Conservation (phyloP, 208 protist species). For the Acanthamoeba sp. region DNA sequence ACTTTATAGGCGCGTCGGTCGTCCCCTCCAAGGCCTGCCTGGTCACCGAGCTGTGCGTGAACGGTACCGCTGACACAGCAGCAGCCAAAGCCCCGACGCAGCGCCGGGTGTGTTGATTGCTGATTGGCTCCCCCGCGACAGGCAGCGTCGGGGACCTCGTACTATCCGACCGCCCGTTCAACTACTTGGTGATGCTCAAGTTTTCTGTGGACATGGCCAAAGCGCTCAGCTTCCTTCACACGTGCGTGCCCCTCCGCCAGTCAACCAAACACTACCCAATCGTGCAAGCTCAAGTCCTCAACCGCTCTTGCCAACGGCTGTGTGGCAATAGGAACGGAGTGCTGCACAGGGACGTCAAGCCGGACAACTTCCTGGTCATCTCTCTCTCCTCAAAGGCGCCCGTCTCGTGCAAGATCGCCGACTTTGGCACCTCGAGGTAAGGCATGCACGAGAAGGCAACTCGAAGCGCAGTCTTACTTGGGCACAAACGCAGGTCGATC, state of each 20-base stretch:
- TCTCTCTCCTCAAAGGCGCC: background rate
- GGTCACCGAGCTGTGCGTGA: slow-evolving; percentile 22
- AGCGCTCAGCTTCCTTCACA: slow-evolving; percentile 28
- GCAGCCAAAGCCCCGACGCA: too few relatives aligned
- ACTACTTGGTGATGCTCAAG: slow-evolving; percentile 65
- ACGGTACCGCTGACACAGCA: too few relatives aligned
- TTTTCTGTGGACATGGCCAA: slow-evolving; percentile 60
- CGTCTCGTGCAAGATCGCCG: slow-evolving; percentile 26
- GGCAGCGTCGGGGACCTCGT: background rate
- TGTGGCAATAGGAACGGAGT: slow-evolving; percentile 30
- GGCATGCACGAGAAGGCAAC: too few relatives aligned
- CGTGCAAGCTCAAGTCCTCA: too few relatives aligned
- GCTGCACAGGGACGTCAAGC: slow-evolving; percentile 64
- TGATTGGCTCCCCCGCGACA: too few relatives aligned
- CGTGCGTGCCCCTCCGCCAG: background rate
- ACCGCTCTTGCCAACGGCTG: too few relatives aligned
- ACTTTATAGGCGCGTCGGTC: slow-evolving; percentile 62
- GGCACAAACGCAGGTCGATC: background rate
- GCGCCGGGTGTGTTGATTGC: too few relatives aligned
- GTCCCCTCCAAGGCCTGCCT: slow-evolving; percentile 49
- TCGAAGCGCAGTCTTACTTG: too few relatives aligned
- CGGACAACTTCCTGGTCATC: slow-evolving; percentile 54
- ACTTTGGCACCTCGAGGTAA: slow-evolving; percentile 55
- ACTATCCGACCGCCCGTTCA: background rate
- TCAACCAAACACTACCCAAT: background rate